Conservation (phyloP, 257 asterid species). For the Cordia subcordata region DNA sequence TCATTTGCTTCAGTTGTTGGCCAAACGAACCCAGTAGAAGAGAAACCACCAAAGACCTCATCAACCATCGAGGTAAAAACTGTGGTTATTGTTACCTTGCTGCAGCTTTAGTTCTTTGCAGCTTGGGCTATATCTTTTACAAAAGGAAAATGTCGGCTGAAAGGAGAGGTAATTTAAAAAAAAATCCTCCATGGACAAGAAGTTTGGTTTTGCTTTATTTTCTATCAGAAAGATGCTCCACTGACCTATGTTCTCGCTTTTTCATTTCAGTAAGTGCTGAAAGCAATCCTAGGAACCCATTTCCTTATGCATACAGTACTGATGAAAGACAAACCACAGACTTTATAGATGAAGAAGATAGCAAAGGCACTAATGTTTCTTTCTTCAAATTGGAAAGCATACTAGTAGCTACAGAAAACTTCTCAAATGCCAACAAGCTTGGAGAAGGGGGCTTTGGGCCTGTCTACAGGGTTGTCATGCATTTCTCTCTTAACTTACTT, state of each 20-base stretch:
- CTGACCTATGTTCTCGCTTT: not conserved
- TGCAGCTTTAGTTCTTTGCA: slow-evolving; percentile 18
- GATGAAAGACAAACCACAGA: slow-evolving; percentile 18
- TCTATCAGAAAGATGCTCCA: not conserved
- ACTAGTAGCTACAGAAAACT: slow-evolving; percentile 44
- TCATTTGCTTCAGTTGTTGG: not conserved
- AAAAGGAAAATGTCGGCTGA: slow-evolving; percentile 12
- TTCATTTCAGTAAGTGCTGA: slow-evolving; percentile 11
- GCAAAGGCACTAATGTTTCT: slow-evolving; percentile 30
- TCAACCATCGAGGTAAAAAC: slow-evolving; percentile 1
- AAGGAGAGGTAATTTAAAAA: slow-evolving; percentile 11
- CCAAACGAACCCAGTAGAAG: not conserved
- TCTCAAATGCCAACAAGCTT: slow-evolving; percentile 44
- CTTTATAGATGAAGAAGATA: slow-evolving; percentile 29
- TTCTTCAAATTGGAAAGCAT: slow-evolving; percentile 34
- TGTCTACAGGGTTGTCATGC: slow-evolving; percentile 41
- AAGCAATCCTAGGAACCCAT: slow-evolving; percentile 9
- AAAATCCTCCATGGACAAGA: not conserved
- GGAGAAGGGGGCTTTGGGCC: slow-evolving; percentile 74
- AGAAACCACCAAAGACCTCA: no score
- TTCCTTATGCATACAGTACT: slow-evolving; percentile 3
- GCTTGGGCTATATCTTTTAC: slow-evolving; percentile 22
- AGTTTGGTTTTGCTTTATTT: not conserved
- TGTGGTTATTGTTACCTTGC: slow-evolving; percentile 8
- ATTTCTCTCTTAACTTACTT: no score